Base-by-base conservation (phyloP, 1,139 yeast genomes). In the Lodderomyces pseudojiufengensis region DNA sequence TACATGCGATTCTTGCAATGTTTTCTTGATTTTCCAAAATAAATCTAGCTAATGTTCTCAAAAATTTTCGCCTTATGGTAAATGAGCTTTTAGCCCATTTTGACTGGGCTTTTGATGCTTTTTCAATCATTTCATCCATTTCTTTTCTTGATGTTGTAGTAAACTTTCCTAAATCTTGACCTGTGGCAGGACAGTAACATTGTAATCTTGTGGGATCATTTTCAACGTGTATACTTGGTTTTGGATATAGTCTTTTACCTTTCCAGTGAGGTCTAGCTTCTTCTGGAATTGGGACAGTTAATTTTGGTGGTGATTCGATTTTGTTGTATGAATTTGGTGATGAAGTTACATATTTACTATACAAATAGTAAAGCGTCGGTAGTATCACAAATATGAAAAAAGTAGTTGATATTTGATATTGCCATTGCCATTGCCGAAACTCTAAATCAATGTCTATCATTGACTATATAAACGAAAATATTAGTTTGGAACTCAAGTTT, bases 151-250 rank as follows among this genome's bases (percentile, higher is more conserved):
- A 60, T 38, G 80, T 78, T 4, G 87, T 80, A 30, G 70, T 65
- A 47, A 80, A 79, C 12, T 79, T 70, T 1, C 95, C 97, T 46
- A 92, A 65, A 41, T 70, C 79, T 61, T 87, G 96, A 22, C 96
- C 94, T 0, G 97, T 92, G 0, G 97, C 97, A 5, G 98, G 97
- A 61, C 97, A 92, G 55, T 85, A 84, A 45, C 92, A 78, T 53
- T 85, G 94, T 43, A 90, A 84, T 47, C 64, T 67, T 15, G 63
- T 67, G 0, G 88, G 84, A 39, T 84, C 90, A 30, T 72, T 74
- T 1, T 73, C 54, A 50, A 73, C 70, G 34, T 66, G 61, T 7
- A 80, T 65, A 10, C 74, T 64, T 1, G 73, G 69, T 18, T 32
- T 32, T 0, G 87, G 81, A 39, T 77, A 76, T 25, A 86, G 65